These are phyloP conservation scores for Noccaea caerulescens DNA, from an alignment of 345 rosid genomes.

Conservation along the genomic window DNA sequence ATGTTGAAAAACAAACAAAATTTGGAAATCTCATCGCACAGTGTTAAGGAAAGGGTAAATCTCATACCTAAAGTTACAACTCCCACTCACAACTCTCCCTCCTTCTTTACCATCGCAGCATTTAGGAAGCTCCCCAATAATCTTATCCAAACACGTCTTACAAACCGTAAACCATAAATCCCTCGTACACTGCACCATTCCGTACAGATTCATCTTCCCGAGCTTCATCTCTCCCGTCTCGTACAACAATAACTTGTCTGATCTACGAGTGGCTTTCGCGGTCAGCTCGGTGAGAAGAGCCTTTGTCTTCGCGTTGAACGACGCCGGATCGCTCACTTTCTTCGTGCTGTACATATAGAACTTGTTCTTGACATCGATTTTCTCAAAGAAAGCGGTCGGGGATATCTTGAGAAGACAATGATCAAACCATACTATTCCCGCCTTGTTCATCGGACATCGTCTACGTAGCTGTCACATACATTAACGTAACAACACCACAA, in stretches of 20 bases:
- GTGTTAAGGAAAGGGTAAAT: conserved; percentile 51
- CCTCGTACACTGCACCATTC: conserved; percentile 59
- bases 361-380: conserved; percentile 46
- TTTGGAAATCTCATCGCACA: background rate
- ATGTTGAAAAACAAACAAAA: background rate
- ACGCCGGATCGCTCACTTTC: conserved; percentile 43
- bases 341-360: conserved; percentile 44
- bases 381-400: conserved; percentile 46
- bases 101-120: conserved; percentile 63
- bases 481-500: conserved; percentile 22
- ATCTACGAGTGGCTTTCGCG: conserved; percentile 31
- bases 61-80: conserved; percentile 65
- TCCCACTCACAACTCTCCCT: conserved; percentile 55
- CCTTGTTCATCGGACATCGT: conserved; percentile 51
- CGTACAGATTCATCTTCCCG: conserved; percentile 46
- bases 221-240: conserved; percentile 10
- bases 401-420: conserved; percentile 61
- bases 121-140: conserved; percentile 51
- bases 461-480: conserved; percentile 40
- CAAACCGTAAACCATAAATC: conserved; percentile 48
- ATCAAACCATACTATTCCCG: conserved; percentile 54
- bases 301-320: conserved; percentile 48
- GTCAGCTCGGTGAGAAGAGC: conserved; percentile 46
- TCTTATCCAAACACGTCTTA: conserved; percentile 49
- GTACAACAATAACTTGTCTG: conserved; percentile 4